phyloP scores from a whole-genome alignment of 176 grass and related monocot genomes.

The Tillandsia leiboldiana region DNA sequence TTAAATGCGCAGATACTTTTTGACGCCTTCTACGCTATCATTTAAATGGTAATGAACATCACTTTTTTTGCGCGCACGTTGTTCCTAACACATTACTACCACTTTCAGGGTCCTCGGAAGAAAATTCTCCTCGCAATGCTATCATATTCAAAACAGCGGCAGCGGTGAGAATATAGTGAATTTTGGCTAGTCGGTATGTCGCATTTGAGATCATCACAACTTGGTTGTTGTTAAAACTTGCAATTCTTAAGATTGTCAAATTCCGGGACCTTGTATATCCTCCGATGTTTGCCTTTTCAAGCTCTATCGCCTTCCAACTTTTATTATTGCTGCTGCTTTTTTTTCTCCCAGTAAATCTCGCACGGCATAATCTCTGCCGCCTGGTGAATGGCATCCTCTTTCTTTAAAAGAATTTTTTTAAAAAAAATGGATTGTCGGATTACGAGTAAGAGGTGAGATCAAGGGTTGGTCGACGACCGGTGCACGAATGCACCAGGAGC shows the following conservation, averaged over 20 bases:
- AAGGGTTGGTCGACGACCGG: no score
- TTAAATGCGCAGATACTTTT: not conserved
- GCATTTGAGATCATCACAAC: not conserved
- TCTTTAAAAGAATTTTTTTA: no score
- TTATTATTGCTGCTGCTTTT: no score
- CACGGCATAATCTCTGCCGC: no score
- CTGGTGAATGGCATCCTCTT: no score
- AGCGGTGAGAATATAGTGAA: conserved; percentile 14
- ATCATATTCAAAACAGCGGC: conserved; percentile 35
- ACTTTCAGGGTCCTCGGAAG: conserved; percentile 63
- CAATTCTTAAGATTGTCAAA: conserved; percentile 13
- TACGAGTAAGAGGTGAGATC: no score
- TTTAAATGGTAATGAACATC: not conserved
- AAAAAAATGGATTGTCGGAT: no score
- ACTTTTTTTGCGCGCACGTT: not conserved
- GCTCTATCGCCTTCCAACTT: conserved; percentile 16
- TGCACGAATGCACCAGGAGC: no score
- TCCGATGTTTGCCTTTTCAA: not conserved
- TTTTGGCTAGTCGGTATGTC: not conserved
- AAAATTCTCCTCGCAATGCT: conserved; percentile 65
- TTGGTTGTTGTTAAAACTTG: not conserved
- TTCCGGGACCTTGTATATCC: conserved; percentile 29
- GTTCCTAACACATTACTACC: not conserved
- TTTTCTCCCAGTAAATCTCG: no score
- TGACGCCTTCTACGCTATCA: not conserved